Evolutionary conservation across 345 rosid genomes (phyloP), one percentile per base, ranked within the genome.

Genomic region (Camelina laxa): DNA sequence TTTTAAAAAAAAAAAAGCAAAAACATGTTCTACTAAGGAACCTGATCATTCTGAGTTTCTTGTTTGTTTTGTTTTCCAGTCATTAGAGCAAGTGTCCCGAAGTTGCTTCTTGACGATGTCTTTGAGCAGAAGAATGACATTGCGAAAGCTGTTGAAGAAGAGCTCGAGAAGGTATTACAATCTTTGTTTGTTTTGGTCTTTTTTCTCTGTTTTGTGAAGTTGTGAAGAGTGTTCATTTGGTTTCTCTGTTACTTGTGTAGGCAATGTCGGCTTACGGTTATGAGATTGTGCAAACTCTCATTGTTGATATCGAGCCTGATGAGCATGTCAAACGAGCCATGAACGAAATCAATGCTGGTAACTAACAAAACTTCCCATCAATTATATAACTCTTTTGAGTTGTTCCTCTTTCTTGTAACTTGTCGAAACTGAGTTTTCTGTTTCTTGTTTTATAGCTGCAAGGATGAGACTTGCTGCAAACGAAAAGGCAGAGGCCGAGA

Each of bases 61-160:
- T n/a, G n/a, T 50, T 38, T 16, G 15, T 2, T 45, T 48, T 11
- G 36, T 60, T 31, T 67, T 33, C 10, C 27, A 86, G 89, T 86
- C 14, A 86, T 86, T 20, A 72, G 89, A 58, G 89, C 89, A 41
- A 82, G 84, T 63, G 89, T 86, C 8, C 89, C 89, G 0, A 84
- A 82, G 75, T 30, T 86, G 75, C 50, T 73, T 58, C 54, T 86
- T 30, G 89, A 86, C 72, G 79, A 80, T 74, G 89, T 75, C 48
- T 86, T 86, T 45, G 87, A 86, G 58, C 89, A 86, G 75, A 86
- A 84, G 85, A 86, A 84, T 76, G 86, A 82, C 3, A 86, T 84
- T 38, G 89, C 87, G 0, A 86, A 67, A 79, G 83, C 80, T 58
- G 87, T 86, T 39, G 89, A 86, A 79, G 82, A 76, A 6, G 87